These are phyloP conservation scores for Daldinia grandis DNA, from an alignment of 495 filamentous ascomycete species.

Conservation along the genomic window DNA sequence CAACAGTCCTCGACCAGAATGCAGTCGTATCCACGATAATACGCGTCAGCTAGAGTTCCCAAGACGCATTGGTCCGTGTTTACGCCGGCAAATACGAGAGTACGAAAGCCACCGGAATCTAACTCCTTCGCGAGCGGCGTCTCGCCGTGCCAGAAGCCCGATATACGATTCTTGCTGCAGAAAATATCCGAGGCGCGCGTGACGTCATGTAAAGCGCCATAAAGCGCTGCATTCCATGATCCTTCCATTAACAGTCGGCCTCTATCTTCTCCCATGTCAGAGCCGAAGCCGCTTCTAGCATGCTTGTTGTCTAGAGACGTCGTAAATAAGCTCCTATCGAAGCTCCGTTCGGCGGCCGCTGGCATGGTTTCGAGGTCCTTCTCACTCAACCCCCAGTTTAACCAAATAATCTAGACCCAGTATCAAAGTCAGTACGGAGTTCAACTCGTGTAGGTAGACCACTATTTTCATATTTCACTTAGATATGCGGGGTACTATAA, in stretches of 20 bases:
- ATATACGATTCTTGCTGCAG: conserved; percentile 67
- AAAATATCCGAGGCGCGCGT: conserved; percentile 53
- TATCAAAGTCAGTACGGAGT: conserved; percentile 12
- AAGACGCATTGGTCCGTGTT: conserved; percentile 70
- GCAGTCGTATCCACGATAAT: conserved; percentile 64
- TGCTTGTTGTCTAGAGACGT: conserved; percentile 7
- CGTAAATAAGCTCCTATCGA: conserved; percentile 51
- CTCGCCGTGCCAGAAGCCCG: conserved; percentile 59
- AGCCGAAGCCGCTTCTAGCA: conserved; percentile 56
- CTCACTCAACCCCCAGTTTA: conserved; percentile 68
- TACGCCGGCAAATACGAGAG: conserved; percentile 64
- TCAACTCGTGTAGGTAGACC: not conserved
- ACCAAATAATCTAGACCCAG: conserved; percentile 58
- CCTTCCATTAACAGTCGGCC: conserved; percentile 61
- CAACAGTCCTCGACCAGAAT: conserved; percentile 63
- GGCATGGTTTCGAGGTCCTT: conserved; percentile 61
- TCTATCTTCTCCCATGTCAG: conserved; percentile 52
- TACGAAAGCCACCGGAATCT: conserved; percentile 50
- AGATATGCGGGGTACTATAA: not conserved
- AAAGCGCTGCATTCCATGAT: conserved; percentile 64
- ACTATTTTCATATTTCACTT: not conserved
- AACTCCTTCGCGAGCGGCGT: conserved; percentile 47
- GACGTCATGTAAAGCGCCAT: conserved; percentile 52
- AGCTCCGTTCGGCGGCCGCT: conserved; percentile 56
- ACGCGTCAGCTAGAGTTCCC: conserved; percentile 62